Evolutionary conservation across 2,329 filamentous ascomycete genomes (phyloP), one percentile per base, ranked within the genome.

Genomic region (Penicillium palitans): DNA sequence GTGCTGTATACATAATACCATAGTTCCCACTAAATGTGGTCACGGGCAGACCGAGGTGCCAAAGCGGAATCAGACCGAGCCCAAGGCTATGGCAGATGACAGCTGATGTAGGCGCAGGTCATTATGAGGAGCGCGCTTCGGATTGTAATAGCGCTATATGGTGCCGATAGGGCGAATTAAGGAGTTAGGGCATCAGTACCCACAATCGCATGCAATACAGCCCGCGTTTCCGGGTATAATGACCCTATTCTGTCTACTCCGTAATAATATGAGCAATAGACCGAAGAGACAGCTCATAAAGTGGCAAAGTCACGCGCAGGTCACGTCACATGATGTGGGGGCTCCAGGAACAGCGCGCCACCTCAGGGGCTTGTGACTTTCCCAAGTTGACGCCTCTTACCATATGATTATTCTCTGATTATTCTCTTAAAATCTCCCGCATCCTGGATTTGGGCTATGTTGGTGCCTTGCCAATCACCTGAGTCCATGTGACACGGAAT

Each of bases 311-410:
- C 55, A 58, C 44, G 55, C 55, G 55, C 49, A 54, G 46, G 19
- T 17, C 42, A 3, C 3, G 55, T 58, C 50, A 58, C 55, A 58
- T 58, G 55, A 57, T 57, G 54, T 57, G 48, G 53, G 53, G 39
- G 39, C 17, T n/a, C 24, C 46, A 27, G 33, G 25, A 46, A 44
- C 53, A 55, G 56, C 48, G 25, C 44, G 42, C 52, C 52, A 56
- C 59, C 44, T 61, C 57, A 58, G 55, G 59, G 52, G 55, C 61
- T 55, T 59, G 61, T 65, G 63, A 64, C 35, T 52, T 45, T 35
- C 37, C 33, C 35, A 13, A 31, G 8, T 33, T 29, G 24, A 37
- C 44, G 35, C 19, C 33, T 47, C 42, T 41, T 41, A 6, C 50
- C 40, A 12, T 35, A 7, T 15, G 25, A 17, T 19, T 25, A 5